Percentiles rank a stretch among this genome's conserved stretches.
phyloP scores from a whole-genome alignment of 1,284 basidiomycete genomes.

The Tausonia pullulans region DNA sequence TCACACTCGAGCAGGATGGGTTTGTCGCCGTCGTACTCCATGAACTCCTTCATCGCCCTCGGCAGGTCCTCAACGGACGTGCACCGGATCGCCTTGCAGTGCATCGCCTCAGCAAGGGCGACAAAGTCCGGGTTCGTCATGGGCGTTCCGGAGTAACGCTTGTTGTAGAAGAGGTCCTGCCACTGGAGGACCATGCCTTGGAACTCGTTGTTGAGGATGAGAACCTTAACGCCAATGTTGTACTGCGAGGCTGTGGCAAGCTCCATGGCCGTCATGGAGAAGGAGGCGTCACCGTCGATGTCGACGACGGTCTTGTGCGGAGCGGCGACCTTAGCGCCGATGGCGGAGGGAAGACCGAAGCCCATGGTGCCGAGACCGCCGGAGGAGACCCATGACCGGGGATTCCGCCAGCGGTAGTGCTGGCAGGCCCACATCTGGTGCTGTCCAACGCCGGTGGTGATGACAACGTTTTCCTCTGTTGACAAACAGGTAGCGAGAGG shows the following conservation, averaged over 20 bases:
- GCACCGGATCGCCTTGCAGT: slow-evolving; percentile 78
- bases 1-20: slow-evolving; percentile 86
- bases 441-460: slow-evolving; percentile 93
- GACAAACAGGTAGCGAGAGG: background rate
- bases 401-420: slow-evolving; percentile 79
- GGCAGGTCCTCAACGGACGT: slow-evolving; percentile 63
- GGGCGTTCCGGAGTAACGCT: slow-evolving; percentile 82
- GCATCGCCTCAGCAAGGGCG: slow-evolving; percentile 77
- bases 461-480: slow-evolving; percentile 71
- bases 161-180: slow-evolving; percentile 97
- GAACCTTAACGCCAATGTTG: slow-evolving; percentile 85
- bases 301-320: slow-evolving; percentile 91
- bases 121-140: slow-evolving; percentile 96
- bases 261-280: slow-evolving; percentile 99
- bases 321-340: slow-evolving; percentile 92
- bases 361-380: slow-evolving; percentile 98
- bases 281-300: slow-evolving; percentile 94
- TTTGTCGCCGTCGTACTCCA: slow-evolving; percentile 78
- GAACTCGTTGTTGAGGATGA: slow-evolving; percentile 86
- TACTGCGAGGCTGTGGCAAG: slow-evolving; percentile 84
- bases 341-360: slow-evolving; percentile 84
- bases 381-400: slow-evolving; percentile 85
- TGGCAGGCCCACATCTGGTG: slow-evolving; percentile 99
- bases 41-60: slow-evolving; percentile 94
- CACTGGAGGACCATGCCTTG: slow-evolving; percentile 98